phyloP scores from a whole-genome alignment of 352 stramenopile species.

The Pythium biforme region DNA sequence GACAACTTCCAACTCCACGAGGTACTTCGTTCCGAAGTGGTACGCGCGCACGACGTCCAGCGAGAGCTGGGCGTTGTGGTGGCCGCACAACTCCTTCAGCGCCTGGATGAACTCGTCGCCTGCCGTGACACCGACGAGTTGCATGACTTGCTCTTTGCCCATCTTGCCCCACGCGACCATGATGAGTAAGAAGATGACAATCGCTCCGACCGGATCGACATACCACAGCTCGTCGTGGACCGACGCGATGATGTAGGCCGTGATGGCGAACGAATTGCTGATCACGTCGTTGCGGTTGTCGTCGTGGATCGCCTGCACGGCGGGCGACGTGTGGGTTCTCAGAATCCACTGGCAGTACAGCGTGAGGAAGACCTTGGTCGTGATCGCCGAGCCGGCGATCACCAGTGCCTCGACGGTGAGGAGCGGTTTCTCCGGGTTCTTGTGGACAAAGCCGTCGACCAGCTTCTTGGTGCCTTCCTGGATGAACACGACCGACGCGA shows the following conservation, averaged over 20 bases:
- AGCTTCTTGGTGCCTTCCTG: conserved; percentile 56
- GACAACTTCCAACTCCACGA: conserved; percentile 94
- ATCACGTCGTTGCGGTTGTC: conserved; percentile 95
- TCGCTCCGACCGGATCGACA: conserved; percentile 89
- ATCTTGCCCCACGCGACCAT: conserved; percentile 90
- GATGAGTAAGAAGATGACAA: conserved; percentile 93
- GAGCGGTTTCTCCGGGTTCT: conserved; percentile 71
- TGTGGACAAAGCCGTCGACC: conserved; percentile 40
- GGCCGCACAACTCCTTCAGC: conserved; percentile 73
- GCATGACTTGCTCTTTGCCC: conserved; percentile 89
- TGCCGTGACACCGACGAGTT: conserved; percentile 67
- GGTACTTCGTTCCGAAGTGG: conserved; percentile 94
- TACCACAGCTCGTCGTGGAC: conserved; percentile 71
- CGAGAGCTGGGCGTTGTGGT: conserved; percentile 63
- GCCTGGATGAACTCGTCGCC: conserved; percentile 89
- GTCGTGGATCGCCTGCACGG: conserved; percentile 68
- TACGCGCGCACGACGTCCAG: conserved; percentile 91
- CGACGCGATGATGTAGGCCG: conserved; percentile 60
- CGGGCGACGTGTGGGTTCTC: conserved; percentile 43
- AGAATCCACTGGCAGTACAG: conserved; percentile 61
- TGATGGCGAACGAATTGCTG: conserved; percentile 89
- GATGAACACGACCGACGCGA: conserved; percentile 87
- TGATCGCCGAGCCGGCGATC: conserved; percentile 57
- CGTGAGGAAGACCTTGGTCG: conserved; percentile 71
- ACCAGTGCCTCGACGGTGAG: conserved; percentile 87